Base-by-base conservation (phyloP, 139 green algal genomes). In the Ettlia oleoabundans region DNA sequence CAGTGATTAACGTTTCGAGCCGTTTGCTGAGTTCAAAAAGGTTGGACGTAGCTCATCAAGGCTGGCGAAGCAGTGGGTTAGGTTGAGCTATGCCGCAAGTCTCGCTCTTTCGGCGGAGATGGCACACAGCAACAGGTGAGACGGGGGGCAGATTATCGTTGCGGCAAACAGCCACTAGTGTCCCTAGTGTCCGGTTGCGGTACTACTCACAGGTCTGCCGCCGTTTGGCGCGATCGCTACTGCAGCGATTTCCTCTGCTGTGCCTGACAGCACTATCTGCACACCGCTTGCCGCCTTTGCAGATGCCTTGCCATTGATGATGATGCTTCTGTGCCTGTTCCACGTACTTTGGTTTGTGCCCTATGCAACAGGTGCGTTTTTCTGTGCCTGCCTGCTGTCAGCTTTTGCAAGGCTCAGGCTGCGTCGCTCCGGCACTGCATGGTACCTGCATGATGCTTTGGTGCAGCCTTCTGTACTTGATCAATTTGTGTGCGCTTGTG, bases 291-390 rank as follows among this genome's bases (percentile, higher is more conserved):
- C 72, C 7, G 33, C 52, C 37, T 8, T 38, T 72, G 58, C 71
- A 89, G 77, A 80, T 32, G 62, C 43, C 4, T 42, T 82, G 6
- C 77, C 77, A 2, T 24, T 64, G 22, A 38, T 82, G 30, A 68
- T 53, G 42, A 13, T 76, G 1, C 43, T 65, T 41, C 77, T 82
- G 42, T 75, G 32, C 35, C 9, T 82, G 4, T 75, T 76, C 32
- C 77, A 82, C 63, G 26, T 53, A 4, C 35, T 76, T 4, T 82
- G 77, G 77, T 76, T 82, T 21, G 58, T 75, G 26, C 77, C 64
- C 32, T 82, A 67, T 7, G 33, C 33, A 10, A 82, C 47, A 19
- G 77, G 77, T 82, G 40, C 28, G 75, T 40, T 8, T 40, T 6
- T 33, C 24, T 32, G 30, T 7, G 21, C 10, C 26, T 30, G 22